Evolutionary conservation across 1,139 yeast species (phyloP), one percentile per base, ranked within the genome.

Genomic region (Yamadazyma kanchanaburiensis): DNA sequence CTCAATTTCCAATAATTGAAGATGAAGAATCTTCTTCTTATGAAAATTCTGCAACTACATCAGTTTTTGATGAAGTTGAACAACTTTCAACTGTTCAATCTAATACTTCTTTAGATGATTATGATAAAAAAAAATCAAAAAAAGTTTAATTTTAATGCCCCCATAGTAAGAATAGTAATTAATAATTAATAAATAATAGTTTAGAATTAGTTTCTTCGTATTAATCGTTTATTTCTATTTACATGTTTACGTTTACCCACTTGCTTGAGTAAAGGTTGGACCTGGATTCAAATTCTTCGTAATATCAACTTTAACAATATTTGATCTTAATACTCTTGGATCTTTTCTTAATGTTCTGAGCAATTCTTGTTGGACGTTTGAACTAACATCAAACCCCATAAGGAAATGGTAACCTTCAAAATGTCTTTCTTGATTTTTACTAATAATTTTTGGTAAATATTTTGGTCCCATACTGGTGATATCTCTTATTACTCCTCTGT

Each of bases 401-500:
- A 85, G 60, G 49, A 89, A 89, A 48, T 87, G 91, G 38, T 81
- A 82, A 2, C 96, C 97, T 53, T 86, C 89, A 54, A 86, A 85
- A 55, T 89, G 95, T 42, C 79, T 73, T 54, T 88, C 95, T 53
- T 89, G 94, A 51, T 87, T 88, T 53, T 85, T 86, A 46, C 80
- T 77, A 59, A 86, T 73, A 42, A 89, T 76, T 45, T 78, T 80
- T 12, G 97, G 96, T 35, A 91, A 71, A 22, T 80, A 80, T 39
- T 76, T 74, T 28, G 80, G 74, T 2, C 96, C 96, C 58, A 88
- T 62, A 42, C 89, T 82, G 32, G 84, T 75, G 31, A 89, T 76
- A 40, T 78, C 80, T 53, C 97, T 75, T 26, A 91, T 78, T 12
- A 91, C 88, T 30, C 98, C 98, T 70, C 96, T 85, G 58, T 91